phyloP scores from a whole-genome alignment of 345 rosid species.

The Geranium brycei region DNA sequence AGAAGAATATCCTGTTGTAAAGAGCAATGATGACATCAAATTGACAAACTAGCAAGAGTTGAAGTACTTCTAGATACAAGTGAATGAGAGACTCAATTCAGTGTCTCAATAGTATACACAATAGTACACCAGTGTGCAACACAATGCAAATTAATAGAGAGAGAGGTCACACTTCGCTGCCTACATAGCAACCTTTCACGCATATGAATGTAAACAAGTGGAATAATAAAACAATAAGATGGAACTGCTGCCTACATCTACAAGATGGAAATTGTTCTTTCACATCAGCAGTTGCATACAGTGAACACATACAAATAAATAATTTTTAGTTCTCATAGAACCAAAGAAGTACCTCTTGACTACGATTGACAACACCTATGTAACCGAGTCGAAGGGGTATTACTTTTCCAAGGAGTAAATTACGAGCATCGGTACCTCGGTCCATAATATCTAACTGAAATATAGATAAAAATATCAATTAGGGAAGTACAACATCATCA shows the following conservation, averaged over 20 bases:
- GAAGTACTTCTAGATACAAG: background rate
- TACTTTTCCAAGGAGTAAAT: constrained; percentile 77
- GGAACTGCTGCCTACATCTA: background rate
- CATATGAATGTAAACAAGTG: background rate
- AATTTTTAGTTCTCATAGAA: background rate
- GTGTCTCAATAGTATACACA: background rate
- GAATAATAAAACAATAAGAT: too few species aligned
- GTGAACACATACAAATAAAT: background rate
- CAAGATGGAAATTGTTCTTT: background rate
- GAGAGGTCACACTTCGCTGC: background rate
- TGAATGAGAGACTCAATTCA: background rate
- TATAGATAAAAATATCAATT: constrained; percentile 2
- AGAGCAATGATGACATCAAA: background rate
- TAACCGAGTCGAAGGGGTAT: constrained; percentile 88
- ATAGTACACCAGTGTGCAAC: background rate
- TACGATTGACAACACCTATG: constrained; percentile 85
- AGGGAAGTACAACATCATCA: background rate
- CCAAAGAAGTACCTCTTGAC: constrained; percentile 64
- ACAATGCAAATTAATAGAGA: background rate
- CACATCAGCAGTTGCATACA: background rate
- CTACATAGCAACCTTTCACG: background rate
- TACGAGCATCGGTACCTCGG: constrained; percentile 96
- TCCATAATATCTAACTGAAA: constrained; percentile 94
- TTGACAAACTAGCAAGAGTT: background rate
- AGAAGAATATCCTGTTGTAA: constrained; percentile 58